Evolutionary conservation across 257 asterid genomes (phyloP).

Genomic region (Solanum verrucosum): DNA sequence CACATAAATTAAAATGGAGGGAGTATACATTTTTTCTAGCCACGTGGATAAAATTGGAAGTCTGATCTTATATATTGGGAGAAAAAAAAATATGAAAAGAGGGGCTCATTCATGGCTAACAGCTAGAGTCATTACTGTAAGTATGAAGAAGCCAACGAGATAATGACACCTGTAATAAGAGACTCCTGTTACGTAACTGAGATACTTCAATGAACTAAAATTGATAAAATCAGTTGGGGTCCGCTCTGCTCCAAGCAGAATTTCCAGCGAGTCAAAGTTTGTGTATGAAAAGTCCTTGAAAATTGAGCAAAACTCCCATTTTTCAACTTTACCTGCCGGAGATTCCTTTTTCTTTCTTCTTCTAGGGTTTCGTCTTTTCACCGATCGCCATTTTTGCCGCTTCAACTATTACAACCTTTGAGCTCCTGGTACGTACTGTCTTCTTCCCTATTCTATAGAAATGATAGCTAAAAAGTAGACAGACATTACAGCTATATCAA

Average conservation of each 20-base stretch:
- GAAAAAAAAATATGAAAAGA: background rate
- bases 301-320: background rate
- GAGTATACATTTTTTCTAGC: background rate
- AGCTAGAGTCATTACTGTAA: background rate
- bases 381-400: background rate
- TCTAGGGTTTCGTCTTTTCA: background rate
- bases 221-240: conserved; percentile 39
- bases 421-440: background rate
- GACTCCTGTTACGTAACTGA: background rate
- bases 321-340: background rate
- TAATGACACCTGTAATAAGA: background rate
- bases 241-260: conserved; percentile 31
- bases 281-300: background rate
- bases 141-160: background rate
- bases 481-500: background rate
- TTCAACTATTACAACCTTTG: background rate
- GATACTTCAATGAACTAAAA: conserved; percentile 28
- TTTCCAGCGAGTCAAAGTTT: background rate
- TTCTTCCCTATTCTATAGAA: background rate
- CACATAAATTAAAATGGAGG: too few relatives aligned
- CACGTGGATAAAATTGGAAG: background rate
- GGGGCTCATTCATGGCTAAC: background rate
- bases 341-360: background rate
- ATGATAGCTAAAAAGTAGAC: background rate
- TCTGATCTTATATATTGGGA: background rate